Percentiles rank a stretch among this genome's conserved stretches.
Conservation (phyloP, 1,139 yeast species). For the Zygosaccharomyces pseudobailii region DNA sequence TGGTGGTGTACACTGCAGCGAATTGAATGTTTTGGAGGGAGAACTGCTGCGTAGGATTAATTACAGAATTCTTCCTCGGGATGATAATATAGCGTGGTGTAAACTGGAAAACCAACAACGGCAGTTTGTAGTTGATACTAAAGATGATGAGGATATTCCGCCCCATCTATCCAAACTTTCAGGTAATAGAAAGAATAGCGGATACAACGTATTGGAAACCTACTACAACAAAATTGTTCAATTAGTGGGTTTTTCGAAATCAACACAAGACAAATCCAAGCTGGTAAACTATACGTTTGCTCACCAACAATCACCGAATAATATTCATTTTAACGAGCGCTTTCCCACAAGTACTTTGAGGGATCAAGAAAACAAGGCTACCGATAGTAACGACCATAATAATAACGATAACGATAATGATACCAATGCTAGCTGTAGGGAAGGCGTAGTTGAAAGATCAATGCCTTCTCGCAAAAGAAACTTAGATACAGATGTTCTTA, state of each 20-base stretch:
- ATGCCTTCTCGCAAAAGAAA: conserved; percentile 6
- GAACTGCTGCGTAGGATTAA: conserved; percentile 80
- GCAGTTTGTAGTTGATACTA: conserved; percentile 23
- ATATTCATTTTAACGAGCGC: background rate
- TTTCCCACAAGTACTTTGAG: background rate
- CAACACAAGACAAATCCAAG: conserved; percentile 28
- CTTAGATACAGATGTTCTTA: conserved; percentile 1
- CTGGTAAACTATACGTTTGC: conserved; percentile 20
- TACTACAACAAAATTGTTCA: conserved; percentile 60
- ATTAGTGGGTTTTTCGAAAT: conserved; percentile 46
- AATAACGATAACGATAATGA: conserved; percentile 2
- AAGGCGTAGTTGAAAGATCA: background rate
- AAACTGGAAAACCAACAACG: conserved; percentile 28
- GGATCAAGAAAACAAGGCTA: conserved; percentile 1
- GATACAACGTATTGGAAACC: conserved; percentile 46
- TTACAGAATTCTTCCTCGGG: conserved; percentile 67
- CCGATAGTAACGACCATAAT: background rate
- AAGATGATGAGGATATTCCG: conserved; percentile 9
- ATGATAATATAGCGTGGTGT: conserved; percentile 35
- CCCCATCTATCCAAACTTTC: conserved; percentile 3
- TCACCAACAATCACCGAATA: background rate
- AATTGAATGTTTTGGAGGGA: conserved; percentile 79
- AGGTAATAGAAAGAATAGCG: conserved; percentile 17
- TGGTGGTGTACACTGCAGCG: conserved; percentile 86
- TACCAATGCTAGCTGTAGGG: background rate